Evolutionary conservation across 2,329 filamentous ascomycete genomes (phyloP).

Genomic region (Hymenoscyphus linearis): DNA sequence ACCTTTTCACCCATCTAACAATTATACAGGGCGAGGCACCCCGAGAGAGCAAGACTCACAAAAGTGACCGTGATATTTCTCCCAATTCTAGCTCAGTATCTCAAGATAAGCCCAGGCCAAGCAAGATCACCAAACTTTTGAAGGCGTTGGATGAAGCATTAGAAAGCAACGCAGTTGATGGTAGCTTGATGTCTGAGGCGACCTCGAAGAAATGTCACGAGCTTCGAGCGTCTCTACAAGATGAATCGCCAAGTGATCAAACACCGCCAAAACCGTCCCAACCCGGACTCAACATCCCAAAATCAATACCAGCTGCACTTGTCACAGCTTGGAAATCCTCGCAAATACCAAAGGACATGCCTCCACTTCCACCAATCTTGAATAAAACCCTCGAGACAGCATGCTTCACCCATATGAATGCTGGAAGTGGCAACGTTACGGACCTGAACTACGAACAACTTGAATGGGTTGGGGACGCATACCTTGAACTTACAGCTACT

Average conservation of each 20-base stretch:
- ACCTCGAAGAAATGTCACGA: constrained; percentile 15
- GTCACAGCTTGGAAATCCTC: constrained; percentile 46
- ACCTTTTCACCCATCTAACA: neutral
- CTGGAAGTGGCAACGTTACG: constrained; percentile 14
- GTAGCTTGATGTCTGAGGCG: constrained; percentile 13
- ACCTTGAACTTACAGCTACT: constrained; percentile 72
- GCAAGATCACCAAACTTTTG: constrained; percentile 24
- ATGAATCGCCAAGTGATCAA: constrained; percentile 1
- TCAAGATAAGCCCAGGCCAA: no score
- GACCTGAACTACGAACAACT: constrained; percentile 65
- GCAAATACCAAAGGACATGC: constrained; percentile 44
- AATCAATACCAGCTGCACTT: constrained; percentile 19
- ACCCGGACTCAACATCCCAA: constrained; percentile 16
- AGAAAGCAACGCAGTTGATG: constrained; percentile 19
- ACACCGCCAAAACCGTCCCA: neutral
- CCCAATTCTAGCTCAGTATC: neutral
- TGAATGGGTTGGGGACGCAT: constrained; percentile 86
- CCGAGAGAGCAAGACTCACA: neutral
- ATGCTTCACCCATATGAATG: constrained; percentile 57
- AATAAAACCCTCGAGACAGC: constrained; percentile 55
- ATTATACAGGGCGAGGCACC: neutral
- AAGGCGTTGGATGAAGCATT: constrained; percentile 24
- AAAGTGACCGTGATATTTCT: neutral
- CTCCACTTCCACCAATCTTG: constrained; percentile 55
- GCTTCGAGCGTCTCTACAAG: constrained; percentile 18